Evolutionary conservation across 2,329 filamentous ascomycete genomes (phyloP).

Genomic region (Hypocrella siamensis): DNA sequence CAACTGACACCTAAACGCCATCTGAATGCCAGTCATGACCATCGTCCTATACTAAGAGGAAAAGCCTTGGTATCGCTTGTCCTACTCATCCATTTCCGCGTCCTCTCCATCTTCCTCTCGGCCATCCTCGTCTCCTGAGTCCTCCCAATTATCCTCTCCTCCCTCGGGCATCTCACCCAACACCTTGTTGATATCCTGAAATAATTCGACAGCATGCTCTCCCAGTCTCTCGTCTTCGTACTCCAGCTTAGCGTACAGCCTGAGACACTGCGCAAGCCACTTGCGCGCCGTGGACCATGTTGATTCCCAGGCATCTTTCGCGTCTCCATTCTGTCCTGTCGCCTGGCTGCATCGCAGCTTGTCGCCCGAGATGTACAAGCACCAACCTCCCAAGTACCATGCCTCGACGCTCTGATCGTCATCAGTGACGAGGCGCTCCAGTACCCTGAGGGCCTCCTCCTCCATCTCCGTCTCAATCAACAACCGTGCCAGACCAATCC

Average conservation of each 20-base stretch:
- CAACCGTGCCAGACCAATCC: constrained; percentile 70
- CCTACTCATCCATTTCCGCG: background rate
- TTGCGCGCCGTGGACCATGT: constrained; percentile 61
- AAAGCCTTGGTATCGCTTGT: too few relatives aligned
- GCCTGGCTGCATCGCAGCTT: constrained; percentile 33
- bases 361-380: constrained; percentile 63
- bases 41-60: too few relatives aligned
- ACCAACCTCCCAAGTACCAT: constrained; percentile 96
- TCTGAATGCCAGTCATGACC: constrained; percentile 6
- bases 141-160: constrained; percentile 34
- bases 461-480: constrained; percentile 85
- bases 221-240: constrained; percentile 74
- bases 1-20: constrained; percentile 7
- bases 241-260: constrained; percentile 61
- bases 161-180: constrained; percentile 43
- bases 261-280: constrained; percentile 70
- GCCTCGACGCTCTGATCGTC: constrained; percentile 91
- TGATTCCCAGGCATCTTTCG: constrained; percentile 37
- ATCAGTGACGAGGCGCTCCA: constrained; percentile 71
- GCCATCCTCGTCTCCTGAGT: constrained; percentile 34
- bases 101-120: constrained; percentile 37
- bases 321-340: constrained; percentile 5
- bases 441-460: constrained; percentile 66
- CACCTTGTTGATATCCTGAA: constrained; percentile 45
- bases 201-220: constrained; percentile 59